A percentile compares a stretch with the other conserved stretches of the same genome.
These are phyloP conservation scores for Streptanthus diversifolius DNA, from an alignment of 345 rosid genomes.

Conservation along the genomic window DNA sequence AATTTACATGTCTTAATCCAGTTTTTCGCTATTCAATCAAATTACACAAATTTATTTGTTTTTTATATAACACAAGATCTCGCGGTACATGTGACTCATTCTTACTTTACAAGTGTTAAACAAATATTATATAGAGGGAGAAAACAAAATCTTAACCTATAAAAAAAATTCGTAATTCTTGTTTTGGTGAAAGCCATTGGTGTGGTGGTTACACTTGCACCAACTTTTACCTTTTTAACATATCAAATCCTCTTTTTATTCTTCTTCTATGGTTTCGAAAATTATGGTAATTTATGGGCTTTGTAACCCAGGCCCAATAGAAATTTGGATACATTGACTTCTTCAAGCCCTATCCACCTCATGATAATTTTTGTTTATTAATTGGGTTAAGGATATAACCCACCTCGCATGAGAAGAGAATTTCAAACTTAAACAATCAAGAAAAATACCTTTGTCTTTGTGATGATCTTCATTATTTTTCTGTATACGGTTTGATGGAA, in stretches of 20 bases:
- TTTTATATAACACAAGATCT: not conserved
- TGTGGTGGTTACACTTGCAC: conserved; percentile 1
- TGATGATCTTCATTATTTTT: not conserved
- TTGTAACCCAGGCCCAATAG: not conserved
- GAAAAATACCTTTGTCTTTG: not conserved
- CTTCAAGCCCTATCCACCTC: not conserved
- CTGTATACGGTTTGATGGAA: not conserved
- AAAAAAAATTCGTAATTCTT: not conserved
- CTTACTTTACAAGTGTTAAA: not conserved
- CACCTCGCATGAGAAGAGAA: not conserved
- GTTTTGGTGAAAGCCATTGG: not conserved
- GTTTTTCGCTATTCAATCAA: not conserved
- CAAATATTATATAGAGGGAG: not conserved
- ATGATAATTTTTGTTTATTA: not conserved
- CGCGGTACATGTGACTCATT: not conserved
- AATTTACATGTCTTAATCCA: not conserved
- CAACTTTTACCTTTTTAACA: not conserved
- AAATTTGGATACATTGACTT: not conserved
- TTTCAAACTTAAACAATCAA: not conserved
- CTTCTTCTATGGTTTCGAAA: no score
- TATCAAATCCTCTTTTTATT: not conserved
- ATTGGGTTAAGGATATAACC: no score
- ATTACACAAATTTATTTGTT: not conserved
- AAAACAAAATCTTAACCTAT: not conserved
- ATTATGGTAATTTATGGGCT: not conserved